These are phyloP conservation scores for Waltiozyma sp. DNA, from an alignment of 1,139 yeast genomes.

Conservation along the genomic window DNA sequence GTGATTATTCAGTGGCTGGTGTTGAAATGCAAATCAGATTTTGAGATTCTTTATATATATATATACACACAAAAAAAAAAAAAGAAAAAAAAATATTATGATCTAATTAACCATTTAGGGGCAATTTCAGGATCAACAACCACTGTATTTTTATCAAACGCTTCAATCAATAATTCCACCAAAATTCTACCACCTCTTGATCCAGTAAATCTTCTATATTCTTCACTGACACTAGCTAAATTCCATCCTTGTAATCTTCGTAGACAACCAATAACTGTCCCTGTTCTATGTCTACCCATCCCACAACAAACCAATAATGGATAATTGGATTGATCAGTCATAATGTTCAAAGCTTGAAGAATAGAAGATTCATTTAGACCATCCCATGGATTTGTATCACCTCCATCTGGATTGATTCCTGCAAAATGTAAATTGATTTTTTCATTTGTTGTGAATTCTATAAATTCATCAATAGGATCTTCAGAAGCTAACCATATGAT, in stretches of 20 bases:
- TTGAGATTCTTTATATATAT: no score
- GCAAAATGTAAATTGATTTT: constrained; percentile 52
- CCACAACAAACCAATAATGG: constrained; percentile 92
- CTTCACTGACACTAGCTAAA: constrained; percentile 84
- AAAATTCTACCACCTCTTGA: constrained; percentile 83
- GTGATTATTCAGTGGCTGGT: constrained; percentile 60
- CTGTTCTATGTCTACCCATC: constrained; percentile 95
- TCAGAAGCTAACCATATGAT: constrained; percentile 92
- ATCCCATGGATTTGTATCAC: constrained; percentile 90
- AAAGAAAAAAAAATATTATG: neutral
- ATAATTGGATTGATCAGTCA: constrained; percentile 59
- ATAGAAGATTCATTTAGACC: constrained; percentile 82
- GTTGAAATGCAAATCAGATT: constrained; percentile 51
- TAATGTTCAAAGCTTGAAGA: constrained; percentile 64
- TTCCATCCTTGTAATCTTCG: constrained; percentile 93
- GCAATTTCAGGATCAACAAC: constrained; percentile 36
- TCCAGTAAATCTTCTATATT: constrained; percentile 87
- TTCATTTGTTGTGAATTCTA: constrained; percentile 68
- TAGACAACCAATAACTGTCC: constrained; percentile 89
- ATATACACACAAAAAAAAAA: neutral
- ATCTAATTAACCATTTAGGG: constrained; percentile 33
- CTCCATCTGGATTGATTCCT: constrained; percentile 52
- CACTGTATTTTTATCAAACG: constrained; percentile 52
- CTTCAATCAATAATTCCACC: constrained; percentile 80
- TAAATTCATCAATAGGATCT: constrained; percentile 82